Conservation (phyloP, 2,329 filamentous ascomycete genomes). For the Exophiala lecanii-corni region DNA sequence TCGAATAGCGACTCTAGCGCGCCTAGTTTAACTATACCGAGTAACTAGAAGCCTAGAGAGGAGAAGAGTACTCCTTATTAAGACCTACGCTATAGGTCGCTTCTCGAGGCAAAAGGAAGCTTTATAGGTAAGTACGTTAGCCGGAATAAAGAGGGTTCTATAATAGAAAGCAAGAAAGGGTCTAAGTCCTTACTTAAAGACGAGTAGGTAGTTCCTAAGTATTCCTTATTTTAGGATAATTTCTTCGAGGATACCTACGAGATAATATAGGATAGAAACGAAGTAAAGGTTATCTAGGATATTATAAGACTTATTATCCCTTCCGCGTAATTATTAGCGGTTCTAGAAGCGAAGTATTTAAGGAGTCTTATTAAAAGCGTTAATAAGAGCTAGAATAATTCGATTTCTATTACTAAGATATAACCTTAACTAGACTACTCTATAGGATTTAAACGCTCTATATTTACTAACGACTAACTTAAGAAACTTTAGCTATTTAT, state of each 20-base stretch:
- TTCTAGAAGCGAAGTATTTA: slow-evolving; percentile 26
- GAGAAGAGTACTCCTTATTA: slow-evolving; percentile 22
- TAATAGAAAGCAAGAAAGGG: slow-evolving; percentile 13
- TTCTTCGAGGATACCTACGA: slow-evolving; percentile 32
- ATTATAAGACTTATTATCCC: slow-evolving; percentile 35
- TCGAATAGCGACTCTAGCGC: slow-evolving; percentile 15
- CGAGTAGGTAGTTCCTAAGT: slow-evolving; percentile 8
- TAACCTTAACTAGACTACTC: slow-evolving; percentile 34
- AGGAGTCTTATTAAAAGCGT: slow-evolving; percentile 32
- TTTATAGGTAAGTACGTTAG: slow-evolving; percentile 22
- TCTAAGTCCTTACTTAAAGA: slow-evolving; percentile 7
- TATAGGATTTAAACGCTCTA: slow-evolving; percentile 31
- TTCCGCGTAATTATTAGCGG: slow-evolving; percentile 32
- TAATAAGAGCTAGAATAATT: slow-evolving; percentile 32
- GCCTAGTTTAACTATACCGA: slow-evolving; percentile 13
- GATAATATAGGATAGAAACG: slow-evolving; percentile 32
- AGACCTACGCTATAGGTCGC: slow-evolving; percentile 16
- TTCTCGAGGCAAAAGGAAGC: slow-evolving; percentile 22
- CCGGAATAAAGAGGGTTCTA: neutral
- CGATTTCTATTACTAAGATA: slow-evolving; percentile 27
- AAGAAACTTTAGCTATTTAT: slow-evolving; percentile 39
- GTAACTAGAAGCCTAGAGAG: slow-evolving; percentile 23
- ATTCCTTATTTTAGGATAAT: slow-evolving; percentile 33
- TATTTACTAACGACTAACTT: slow-evolving; percentile 43
- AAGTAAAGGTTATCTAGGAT: slow-evolving; percentile 35